Evolutionary conservation across 495 filamentous ascomycete species (phyloP), one percentile per base, ranked within the genome.

Genomic region (Aspergillus funiculosus): DNA sequence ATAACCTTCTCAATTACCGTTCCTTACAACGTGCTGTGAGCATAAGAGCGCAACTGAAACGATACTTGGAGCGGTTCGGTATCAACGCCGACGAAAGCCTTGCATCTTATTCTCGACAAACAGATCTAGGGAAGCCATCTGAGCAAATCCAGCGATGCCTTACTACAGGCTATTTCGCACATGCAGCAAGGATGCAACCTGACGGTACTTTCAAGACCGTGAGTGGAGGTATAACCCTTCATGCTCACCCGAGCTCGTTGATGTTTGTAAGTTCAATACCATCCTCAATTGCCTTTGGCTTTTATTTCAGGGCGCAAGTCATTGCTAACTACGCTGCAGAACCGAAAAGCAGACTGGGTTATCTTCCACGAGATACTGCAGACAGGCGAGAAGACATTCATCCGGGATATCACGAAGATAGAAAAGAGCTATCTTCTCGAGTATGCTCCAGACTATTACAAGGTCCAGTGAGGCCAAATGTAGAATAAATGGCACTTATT

Each of bases 311-410:
- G 18, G 0, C 14, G 7, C 13, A 6, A 15, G 13, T 13, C 3
- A 15, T 26, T 52, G 34, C 56, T 67, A 39, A 61, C 49, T 57
- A 25, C 50, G 26, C 11, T 2, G 22, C 20, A 82, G 79, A 95
- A 96, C 66, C 81, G 92, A 32, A 96, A 94, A 71, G 89, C 87
- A 13, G 91, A 97, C 53, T 98, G 92, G 92, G 90, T 98, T 7
- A 80, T 98, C 30, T 98, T 97, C 58, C 86, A 94, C 57, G 94
- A 97, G 61, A 80, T 96, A 39, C 80, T 95, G 73, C 89, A 98
- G 65, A 94, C 87, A 15, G 85, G 87, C 11, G 76, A 78, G 44
- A 97, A 96, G 72, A 89, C 78, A 0, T 97, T 83, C 52, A 95
- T 98, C 43, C 76, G 90, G 31, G 92, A 98, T 68, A 69, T 95